Conservation (phyloP, 2,329 filamentous ascomycete species). For the Fusarium abutilonis region DNA sequence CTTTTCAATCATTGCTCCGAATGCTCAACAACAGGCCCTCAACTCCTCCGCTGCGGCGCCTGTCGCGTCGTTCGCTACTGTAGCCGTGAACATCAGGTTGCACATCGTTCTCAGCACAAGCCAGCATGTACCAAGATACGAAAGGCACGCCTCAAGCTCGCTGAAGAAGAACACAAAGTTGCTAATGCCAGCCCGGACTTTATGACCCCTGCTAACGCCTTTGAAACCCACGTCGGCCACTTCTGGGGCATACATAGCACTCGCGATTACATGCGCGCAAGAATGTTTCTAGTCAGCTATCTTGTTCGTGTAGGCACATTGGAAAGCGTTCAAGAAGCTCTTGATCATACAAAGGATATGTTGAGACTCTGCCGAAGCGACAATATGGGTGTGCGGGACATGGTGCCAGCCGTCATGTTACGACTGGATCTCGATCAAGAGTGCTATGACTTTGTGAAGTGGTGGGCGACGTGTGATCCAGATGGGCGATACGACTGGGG, state of each 20-base stretch:
- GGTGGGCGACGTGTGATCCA: slow-evolving; percentile 50
- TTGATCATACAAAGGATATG: slow-evolving; percentile 54
- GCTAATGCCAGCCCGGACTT: neutral
- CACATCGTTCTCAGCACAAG: slow-evolving; percentile 53
- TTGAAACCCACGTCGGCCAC: neutral
- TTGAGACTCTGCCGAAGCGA: slow-evolving; percentile 37
- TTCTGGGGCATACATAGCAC: neutral
- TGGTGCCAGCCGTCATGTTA: slow-evolving; percentile 43
- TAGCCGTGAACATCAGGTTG: slow-evolving; percentile 53
- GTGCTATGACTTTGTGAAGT: slow-evolving; percentile 60
- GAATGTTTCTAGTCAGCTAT: neutral
- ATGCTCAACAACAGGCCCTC: slow-evolving; percentile 6
- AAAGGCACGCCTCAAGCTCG: slow-evolving; percentile 32
- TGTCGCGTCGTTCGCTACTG: slow-evolving; percentile 59
- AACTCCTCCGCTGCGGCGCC: slow-evolving; percentile 49
- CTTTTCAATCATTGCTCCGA: slow-evolving; percentile 9
- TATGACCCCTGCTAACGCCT: neutral
- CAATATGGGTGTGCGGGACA: slow-evolving; percentile 35
- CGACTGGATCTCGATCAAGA: slow-evolving; percentile 49
- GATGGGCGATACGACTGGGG: slow-evolving; percentile 49
- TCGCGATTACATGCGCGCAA: neutral
- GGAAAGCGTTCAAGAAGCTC: slow-evolving; percentile 48
- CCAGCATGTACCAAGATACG: slow-evolving; percentile 52
- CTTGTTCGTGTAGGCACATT: slow-evolving; percentile 36
- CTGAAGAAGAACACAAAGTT: neutral